These are phyloP conservation scores for Aschersonia sp. DNA, from an alignment of 2,329 filamentous ascomycete genomes.

Conservation along the genomic window DNA sequence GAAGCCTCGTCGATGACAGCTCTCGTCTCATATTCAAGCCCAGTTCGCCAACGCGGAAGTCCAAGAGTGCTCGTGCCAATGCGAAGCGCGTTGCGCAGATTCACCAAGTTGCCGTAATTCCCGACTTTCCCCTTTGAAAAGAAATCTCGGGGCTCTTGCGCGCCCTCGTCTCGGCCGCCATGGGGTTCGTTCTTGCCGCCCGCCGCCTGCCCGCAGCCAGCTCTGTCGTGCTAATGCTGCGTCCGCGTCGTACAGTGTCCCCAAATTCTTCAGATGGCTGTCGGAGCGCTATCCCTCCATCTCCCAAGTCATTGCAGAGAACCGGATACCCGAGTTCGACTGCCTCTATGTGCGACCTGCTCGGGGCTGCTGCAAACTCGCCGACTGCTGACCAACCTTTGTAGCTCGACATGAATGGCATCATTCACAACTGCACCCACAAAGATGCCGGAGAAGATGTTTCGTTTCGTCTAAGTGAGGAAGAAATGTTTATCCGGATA, in stretches of 20 bases:
- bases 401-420: slow-evolving; percentile 92
- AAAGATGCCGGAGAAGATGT: slow-evolving; percentile 79
- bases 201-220: not conserved
- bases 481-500: slow-evolving; percentile 99
- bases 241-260: slow-evolving; percentile 31
- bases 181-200: not conserved
- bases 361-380: not conserved
- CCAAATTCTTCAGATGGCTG: slow-evolving; percentile 98
- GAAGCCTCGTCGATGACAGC: not conserved
- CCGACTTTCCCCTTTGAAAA: too few species aligned
- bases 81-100: too few species aligned
- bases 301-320: slow-evolving; percentile 95
- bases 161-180: not conserved
- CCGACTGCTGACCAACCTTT: slow-evolving; percentile 7
- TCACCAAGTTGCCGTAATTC: too few species aligned
- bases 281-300: slow-evolving; percentile 98
- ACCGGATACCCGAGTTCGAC: slow-evolving; percentile 97
- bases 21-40: not conserved
- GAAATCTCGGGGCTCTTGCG: too few species aligned
- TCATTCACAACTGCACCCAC: slow-evolving; percentile 99
- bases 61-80: too few species aligned
- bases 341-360: slow-evolving; percentile 60
- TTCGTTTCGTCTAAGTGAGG: slow-evolving; percentile 84
- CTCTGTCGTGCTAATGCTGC: not conserved
- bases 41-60: too few species aligned